These are phyloP conservation scores for Citrullus colocynthis DNA, from an alignment of 306 rosid species.

Conservation along the genomic window DNA sequence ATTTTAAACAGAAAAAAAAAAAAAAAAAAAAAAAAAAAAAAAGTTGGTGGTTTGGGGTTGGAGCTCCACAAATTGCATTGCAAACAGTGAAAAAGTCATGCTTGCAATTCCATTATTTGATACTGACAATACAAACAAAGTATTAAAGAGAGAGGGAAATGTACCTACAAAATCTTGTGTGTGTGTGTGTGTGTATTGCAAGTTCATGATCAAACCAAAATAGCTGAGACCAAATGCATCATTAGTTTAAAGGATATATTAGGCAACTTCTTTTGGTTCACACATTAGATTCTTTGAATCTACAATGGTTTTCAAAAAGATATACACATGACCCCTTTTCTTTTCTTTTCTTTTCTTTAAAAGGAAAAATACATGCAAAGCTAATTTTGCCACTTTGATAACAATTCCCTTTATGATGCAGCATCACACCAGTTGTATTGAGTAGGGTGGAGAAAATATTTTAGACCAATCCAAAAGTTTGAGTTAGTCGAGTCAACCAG, in stretches of 20 bases:
- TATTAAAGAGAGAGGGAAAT: neutral
- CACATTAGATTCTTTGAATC: constrained; percentile 7
- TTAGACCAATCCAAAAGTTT: no score
- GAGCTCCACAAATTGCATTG: neutral
- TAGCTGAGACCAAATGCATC: neutral
- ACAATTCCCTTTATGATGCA: neutral
- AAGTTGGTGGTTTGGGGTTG: neutral
- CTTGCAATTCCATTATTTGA: neutral
- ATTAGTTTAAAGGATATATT: neutral
- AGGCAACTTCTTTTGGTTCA: neutral
- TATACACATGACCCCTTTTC: neutral
- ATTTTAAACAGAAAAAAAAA: no score
- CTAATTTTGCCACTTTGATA: neutral
- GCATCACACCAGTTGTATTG: no score
- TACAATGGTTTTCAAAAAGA: constrained; percentile 1
- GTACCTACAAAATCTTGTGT: neutral
- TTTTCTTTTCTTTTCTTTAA: neutral
- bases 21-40: no score
- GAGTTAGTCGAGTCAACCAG: no score
- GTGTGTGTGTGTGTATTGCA: neutral
- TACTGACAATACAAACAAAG: neutral
- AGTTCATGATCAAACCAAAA: neutral
- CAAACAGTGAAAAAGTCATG: neutral
- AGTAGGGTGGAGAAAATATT: no score
- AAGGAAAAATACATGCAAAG: neutral